Base-by-base conservation (phyloP, 345 rosid genomes). In the Gossypium rotundifolium region DNA sequence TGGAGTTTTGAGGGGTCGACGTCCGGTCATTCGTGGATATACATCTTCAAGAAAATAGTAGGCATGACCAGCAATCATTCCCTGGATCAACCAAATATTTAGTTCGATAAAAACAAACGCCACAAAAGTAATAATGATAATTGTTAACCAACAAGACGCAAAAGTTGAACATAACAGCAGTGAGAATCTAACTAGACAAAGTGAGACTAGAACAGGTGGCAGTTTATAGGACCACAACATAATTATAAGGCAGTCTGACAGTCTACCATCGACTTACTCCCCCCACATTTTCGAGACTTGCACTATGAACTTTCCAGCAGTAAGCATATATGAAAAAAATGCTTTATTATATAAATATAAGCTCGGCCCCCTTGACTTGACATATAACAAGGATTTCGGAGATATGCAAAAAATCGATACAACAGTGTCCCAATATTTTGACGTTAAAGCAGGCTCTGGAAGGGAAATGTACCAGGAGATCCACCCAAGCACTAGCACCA, bases 31-130 rank as follows among this genome's bases (percentile, higher is more conserved):
- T 77, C 86, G 74, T 4, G 99, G 99, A 78, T 93, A 93, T 57
- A 95, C 98, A 33, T 91, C 97, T 45, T 91, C 98, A 5, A 95
- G 91, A 78, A 95, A 95, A 81, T 95, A 95, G 87, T 95, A 95
- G 11, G 97, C 96, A 46, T 95, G 99, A n/a, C 99, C 98, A 0
- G 98, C 94, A 76, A 93, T 87, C 98, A 95, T 95, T 75, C 99
- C 99, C 99, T 95, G 91, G 86, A 27, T 72, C 18, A 60, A 73
- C 40, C 70, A 67, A 63, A 45, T 62, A 14, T 23, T 67, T 6
- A 75, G 54, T 52, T 54, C 27, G 27, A 49, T 18, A 17, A 46
- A 4, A 58, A 58, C 27, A 58, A 72, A 22, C 16, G 23, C 7
- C 16, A 75, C 1, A 81, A 16, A 52, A 27, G 33, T 27, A 51